Evolutionary conservation across 768 basidiomycete genomes (phyloP).

Genomic region (Cyathus striatus): DNA sequence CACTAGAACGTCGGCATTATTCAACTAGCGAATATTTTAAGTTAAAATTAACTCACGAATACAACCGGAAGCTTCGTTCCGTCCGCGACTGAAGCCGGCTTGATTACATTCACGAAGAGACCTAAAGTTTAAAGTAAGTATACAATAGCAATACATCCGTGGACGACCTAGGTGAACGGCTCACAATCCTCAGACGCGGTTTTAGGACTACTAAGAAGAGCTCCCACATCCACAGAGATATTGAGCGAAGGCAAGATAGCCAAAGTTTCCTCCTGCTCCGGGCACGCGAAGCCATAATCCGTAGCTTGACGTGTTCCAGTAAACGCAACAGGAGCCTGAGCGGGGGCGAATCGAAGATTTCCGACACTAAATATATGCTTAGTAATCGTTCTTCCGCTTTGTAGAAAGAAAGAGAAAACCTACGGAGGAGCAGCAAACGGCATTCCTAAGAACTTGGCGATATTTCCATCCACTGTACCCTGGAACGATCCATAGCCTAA

Average conservation of each 20-base stretch:
- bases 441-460: conserved; percentile 3
- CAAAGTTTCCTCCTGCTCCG: neutral
- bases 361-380: neutral
- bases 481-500: conserved; percentile 6
- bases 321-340: neutral
- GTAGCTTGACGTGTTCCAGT: neutral
- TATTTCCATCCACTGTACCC: conserved; percentile 1
- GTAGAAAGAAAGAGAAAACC: neutral
- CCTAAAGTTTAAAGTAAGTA: conserved; percentile 3
- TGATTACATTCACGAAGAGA: conserved; percentile 10
- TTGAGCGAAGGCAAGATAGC: neutral
- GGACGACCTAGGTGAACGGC: neutral
- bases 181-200: conserved; percentile 1
- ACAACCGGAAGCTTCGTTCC: conserved; percentile 9
- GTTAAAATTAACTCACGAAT: conserved; percentile 5
- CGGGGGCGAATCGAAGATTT: neutral
- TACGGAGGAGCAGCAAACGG: conserved; percentile 6
- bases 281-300: neutral
- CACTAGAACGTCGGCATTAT: conserved; percentile 1
- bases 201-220: neutral
- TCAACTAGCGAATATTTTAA: neutral
- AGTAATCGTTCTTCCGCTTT: neutral
- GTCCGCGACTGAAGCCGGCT: conserved; percentile 1
- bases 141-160: neutral
- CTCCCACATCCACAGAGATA: neutral